Base-by-base conservation (phyloP, 2,329 filamentous ascomycete genomes). In the Penicillium brevicompactum region DNA sequence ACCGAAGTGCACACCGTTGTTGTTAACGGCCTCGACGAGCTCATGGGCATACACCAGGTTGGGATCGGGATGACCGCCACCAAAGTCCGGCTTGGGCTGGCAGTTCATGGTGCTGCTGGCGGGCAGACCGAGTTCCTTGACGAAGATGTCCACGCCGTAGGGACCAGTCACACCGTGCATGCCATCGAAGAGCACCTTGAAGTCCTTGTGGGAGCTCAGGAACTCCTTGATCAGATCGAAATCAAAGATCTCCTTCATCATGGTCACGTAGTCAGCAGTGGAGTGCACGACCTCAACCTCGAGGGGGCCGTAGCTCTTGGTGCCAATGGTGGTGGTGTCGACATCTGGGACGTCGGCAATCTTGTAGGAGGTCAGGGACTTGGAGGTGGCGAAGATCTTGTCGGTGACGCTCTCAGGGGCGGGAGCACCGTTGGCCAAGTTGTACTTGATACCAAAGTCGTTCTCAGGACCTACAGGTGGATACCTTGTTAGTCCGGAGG, bases 371-470 rank as follows among this genome's bases (percentile, higher is more conserved):
- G 86, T 90, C 67, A 99, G 83, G 61, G 84, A 87, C 84, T 97
- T 97, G 67, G 93, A 93, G 58, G 87, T 86, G 68, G 93, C 91
- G 80, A 85, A 97, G 75, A 99, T 97, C 82, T 96, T 96, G 86
- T 99, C 95, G 65, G 94, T 99, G 64, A 99, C 91, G 51, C 90
- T 88, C 78, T 99, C 94, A 56, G 94, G 94, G 53, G 94, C 94
- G 42, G 94, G 94, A 53, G 92, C 94, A 68, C 94, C 94, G 72
- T 99, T 97, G 75, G 91, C 83, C 56, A 99, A 83, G 83, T 99
- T 99, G 85, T 99, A 99, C 82, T 99, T 99, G 87, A 99, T 99
- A 67, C 94, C 94, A 69, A 99, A 99, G 78, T 99, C 94, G 74
- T 94, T 89, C 67, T 86, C 89, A 59, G 94, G 94, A 49, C 92